Percentiles rank a stretch among this genome's conserved stretches.
Evolutionary conservation across 2,329 filamentous ascomycete species (phyloP).

Genomic region (Neonectria magnoliae): DNA sequence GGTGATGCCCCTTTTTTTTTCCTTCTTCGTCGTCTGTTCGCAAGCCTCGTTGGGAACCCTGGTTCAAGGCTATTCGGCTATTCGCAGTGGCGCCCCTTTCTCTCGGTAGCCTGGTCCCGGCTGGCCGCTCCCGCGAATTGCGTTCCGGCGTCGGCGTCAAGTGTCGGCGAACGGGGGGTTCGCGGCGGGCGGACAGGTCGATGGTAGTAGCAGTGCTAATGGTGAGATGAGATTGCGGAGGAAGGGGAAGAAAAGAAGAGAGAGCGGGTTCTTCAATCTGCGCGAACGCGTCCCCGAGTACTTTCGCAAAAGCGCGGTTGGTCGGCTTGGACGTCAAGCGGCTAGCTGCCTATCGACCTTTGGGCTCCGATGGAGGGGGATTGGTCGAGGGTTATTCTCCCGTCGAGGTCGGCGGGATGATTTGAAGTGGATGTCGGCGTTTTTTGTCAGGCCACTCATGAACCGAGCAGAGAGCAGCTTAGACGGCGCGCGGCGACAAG

Average conservation of each 20-base stretch:
- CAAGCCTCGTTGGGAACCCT: neutral
- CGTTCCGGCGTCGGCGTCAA: slow-evolving; percentile 3
- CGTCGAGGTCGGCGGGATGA: neutral
- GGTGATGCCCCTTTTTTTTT: slow-evolving; percentile 3
- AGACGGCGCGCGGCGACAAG: neutral
- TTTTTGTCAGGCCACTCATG: slow-evolving; percentile 24
- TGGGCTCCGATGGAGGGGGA: slow-evolving; percentile 5
- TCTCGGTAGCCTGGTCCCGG: neutral
- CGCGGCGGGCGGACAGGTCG: neutral
- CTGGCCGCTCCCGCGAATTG: slow-evolving; percentile 3
- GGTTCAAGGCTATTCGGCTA: neutral
- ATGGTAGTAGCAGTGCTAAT: neutral
- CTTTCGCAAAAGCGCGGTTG: neutral
- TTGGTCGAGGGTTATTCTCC: neutral
- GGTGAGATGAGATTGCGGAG: slow-evolving; percentile 4
- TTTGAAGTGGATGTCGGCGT: slow-evolving; percentile 19
- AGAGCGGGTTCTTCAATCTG: neutral
- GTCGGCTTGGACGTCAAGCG: neutral
- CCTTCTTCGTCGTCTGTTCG: neutral
- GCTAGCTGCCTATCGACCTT: slow-evolving; percentile 8
- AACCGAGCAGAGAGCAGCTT: slow-evolving; percentile 7
- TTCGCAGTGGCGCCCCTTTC: slow-evolving; percentile 2
- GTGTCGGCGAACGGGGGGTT: neutral
- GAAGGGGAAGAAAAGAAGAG: neutral
- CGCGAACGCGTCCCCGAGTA: neutral